Evolutionary conservation across 1,139 yeast species (phyloP).

Genomic region (Ashbya aceris): DNA sequence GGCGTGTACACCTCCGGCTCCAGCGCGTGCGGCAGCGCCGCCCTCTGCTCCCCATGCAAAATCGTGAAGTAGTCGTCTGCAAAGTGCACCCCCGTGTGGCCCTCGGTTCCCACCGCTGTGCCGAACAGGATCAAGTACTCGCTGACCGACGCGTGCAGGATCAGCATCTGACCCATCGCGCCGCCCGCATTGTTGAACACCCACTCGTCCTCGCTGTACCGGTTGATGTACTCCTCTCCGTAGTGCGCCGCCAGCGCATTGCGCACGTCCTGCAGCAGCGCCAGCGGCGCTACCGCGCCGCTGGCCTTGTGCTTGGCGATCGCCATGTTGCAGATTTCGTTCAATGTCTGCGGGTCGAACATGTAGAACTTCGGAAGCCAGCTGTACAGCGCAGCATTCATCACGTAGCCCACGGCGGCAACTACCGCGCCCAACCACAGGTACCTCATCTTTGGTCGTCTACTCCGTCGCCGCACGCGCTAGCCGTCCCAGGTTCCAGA

Average conservation of each 20-base stretch:
- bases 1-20: slow-evolving; percentile 62
- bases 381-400: slow-evolving; percentile 41
- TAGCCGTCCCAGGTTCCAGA: background rate
- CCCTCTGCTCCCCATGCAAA: slow-evolving; percentile 65
- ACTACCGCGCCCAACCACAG: slow-evolving; percentile 14
- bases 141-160: slow-evolving; percentile 88
- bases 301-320: slow-evolving; percentile 40
- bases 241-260: slow-evolving; percentile 52
- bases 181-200: slow-evolving; percentile 97
- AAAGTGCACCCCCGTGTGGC: slow-evolving; percentile 90
- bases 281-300: slow-evolving; percentile 16
- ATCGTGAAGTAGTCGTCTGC: slow-evolving; percentile 96
- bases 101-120: slow-evolving; percentile 85
- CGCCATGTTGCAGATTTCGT: slow-evolving; percentile 42
- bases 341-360: slow-evolving; percentile 39
- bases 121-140: slow-evolving; percentile 90
- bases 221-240: slow-evolving; percentile 58
- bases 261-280: slow-evolving; percentile 48
- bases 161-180: slow-evolving; percentile 97
- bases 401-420: slow-evolving; percentile 15
- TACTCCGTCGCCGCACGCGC: background rate
- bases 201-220: slow-evolving; percentile 73
- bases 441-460: slow-evolving; percentile 23
- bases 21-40: slow-evolving; percentile 56
- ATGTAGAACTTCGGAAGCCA: slow-evolving; percentile 66